Percentiles rank a stretch among this genome's conserved stretches.
phyloP scores from a whole-genome alignment of 2,329 filamentous ascomycete genomes.

The Aspergillus candidus region DNA sequence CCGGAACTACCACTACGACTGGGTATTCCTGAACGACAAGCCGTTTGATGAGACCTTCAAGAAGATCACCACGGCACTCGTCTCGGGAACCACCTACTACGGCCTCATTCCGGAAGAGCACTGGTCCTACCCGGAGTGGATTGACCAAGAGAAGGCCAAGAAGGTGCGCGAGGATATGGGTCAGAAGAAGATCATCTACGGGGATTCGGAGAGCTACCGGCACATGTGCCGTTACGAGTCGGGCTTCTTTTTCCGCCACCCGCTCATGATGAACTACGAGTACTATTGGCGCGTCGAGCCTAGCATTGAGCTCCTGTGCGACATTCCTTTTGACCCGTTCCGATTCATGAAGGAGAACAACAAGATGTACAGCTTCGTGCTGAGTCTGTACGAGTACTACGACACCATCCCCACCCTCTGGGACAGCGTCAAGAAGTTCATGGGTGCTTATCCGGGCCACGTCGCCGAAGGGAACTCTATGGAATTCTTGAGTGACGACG shows the following conservation, averaged over 20 bases:
- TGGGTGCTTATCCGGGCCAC: slow-evolving; percentile 82
- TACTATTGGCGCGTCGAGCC: slow-evolving; percentile 99
- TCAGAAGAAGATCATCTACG: slow-evolving; percentile 93
- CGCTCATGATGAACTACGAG: slow-evolving; percentile 90
- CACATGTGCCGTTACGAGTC: slow-evolving; percentile 99
- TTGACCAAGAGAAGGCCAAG: slow-evolving; percentile 87
- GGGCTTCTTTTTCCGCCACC: slow-evolving; percentile 97
- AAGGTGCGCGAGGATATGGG: slow-evolving; percentile 93
- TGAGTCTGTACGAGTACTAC: slow-evolving; percentile 92
- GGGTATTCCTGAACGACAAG: slow-evolving; percentile 97
- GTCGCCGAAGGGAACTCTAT: slow-evolving; percentile 78
- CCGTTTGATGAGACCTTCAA: slow-evolving; percentile 92
- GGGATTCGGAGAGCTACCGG: slow-evolving; percentile 91
- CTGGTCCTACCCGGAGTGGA: slow-evolving; percentile 95
- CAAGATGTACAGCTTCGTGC: slow-evolving; percentile 97
- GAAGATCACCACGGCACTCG: slow-evolving; percentile 77
- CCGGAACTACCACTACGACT: slow-evolving; percentile 92
- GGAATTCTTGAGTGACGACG: slow-evolving; percentile 85
- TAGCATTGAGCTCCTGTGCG: slow-evolving; percentile 92
- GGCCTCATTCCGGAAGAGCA: slow-evolving; percentile 85
- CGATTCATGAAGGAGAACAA: slow-evolving; percentile 90
- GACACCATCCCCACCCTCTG: slow-evolving; percentile 95
- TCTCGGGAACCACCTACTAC: slow-evolving; percentile 90
- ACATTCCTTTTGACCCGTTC: slow-evolving; percentile 94
- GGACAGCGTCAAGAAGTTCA: slow-evolving; percentile 93